A percentile compares a stretch with the other conserved stretches of the same genome.
These are phyloP conservation scores for Podospora conica DNA, from an alignment of 495 filamentous ascomycete species.

Conservation along the genomic window DNA sequence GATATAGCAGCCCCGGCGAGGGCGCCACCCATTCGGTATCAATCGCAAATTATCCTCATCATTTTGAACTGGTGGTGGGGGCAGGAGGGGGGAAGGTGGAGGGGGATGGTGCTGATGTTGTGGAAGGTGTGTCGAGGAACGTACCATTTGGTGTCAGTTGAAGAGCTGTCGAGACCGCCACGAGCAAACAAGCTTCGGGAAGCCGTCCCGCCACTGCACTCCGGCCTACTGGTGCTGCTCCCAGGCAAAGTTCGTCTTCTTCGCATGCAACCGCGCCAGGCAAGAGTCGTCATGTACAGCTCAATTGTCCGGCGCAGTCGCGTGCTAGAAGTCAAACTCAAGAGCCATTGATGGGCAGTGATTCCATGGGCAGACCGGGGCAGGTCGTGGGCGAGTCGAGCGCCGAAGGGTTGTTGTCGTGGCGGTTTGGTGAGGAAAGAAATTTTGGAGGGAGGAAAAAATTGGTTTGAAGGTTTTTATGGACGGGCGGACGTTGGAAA, in stretches of 20 bases:
- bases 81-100: neutral
- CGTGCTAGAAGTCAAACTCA: neutral
- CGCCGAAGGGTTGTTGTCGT: neutral
- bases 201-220: neutral
- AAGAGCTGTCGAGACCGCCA: neutral
- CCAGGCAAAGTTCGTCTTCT: neutral
- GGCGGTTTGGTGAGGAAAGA: neutral
- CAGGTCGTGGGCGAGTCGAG: neutral
- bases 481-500: neutral
- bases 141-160: neutral
- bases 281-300: neutral
- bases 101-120: neutral
- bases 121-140: neutral
- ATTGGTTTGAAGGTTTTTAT: neutral
- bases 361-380: neutral
- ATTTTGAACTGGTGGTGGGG: constrained; percentile 10
- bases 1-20: constrained; percentile 29
- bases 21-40: constrained; percentile 27
- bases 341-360: neutral
- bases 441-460: neutral
- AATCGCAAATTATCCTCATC: constrained; percentile 35
- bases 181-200: no score
- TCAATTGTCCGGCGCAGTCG: neutral
- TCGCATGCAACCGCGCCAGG: neutral
- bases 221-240: neutral